Percentiles rank a stretch among this genome's conserved stretches.
These are phyloP conservation scores for Trichoderma semiorbis DNA, from an alignment of 2,329 filamentous ascomycete species.

Conservation along the genomic window DNA sequence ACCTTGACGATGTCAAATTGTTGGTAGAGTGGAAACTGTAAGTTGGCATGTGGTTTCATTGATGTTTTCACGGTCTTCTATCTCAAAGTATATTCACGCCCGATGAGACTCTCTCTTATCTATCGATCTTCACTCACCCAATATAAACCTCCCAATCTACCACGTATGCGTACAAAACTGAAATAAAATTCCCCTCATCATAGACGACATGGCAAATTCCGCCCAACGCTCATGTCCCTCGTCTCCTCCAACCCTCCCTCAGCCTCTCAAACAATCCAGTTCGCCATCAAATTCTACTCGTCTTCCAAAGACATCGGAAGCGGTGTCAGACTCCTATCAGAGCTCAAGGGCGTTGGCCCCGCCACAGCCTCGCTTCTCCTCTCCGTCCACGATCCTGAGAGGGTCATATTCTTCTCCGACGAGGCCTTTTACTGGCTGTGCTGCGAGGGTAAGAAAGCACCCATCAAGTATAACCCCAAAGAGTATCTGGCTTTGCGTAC, in stretches of 20 bases:
- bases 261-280: conserved; percentile 47
- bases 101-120: not conserved
- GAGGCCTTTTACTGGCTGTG: conserved; percentile 73
- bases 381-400: conserved; percentile 56
- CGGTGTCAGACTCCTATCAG: conserved; percentile 53
- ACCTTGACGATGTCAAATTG: conserved; percentile 54
- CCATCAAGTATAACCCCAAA: conserved; percentile 66
- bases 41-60: conserved; percentile 27
- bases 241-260: conserved; percentile 57
- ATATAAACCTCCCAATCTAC: not conserved
- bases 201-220: conserved; percentile 60
- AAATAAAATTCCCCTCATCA: not conserved
- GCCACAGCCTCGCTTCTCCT: conserved; percentile 75
- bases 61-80: not conserved
- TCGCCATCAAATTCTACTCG: conserved; percentile 49
- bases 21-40: conserved; percentile 72
- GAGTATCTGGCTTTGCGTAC: conserved; percentile 61
- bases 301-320: conserved; percentile 38
- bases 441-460: conserved; percentile 45
- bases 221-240: conserved; percentile 58
- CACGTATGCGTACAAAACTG: not conserved
- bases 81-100: not conserved
- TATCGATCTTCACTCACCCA: not conserved
- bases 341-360: conserved; percentile 72
- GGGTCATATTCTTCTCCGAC: conserved; percentile 73